A percentile compares a stretch with the other conserved stretches of the same genome.
Evolutionary conservation across 2,329 filamentous ascomycete genomes (phyloP).

Genomic region (Dactylellina cionopaga): DNA sequence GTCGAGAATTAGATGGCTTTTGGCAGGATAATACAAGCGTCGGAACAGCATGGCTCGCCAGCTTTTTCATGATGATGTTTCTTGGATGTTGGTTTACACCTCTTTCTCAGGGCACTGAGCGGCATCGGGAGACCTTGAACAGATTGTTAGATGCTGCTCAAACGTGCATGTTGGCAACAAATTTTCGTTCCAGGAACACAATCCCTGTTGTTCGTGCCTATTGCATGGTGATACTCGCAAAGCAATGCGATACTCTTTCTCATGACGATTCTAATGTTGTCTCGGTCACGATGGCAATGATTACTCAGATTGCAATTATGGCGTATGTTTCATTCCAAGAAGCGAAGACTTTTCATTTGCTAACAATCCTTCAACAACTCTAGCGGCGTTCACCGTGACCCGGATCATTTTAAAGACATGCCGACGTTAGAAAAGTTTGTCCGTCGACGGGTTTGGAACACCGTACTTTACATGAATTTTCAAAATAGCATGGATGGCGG

Average conservation of each 20-base stretch:
- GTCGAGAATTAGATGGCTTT: slow-evolving; percentile 32
- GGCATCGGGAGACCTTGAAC: slow-evolving; percentile 22
- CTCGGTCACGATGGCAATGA: slow-evolving; percentile 37
- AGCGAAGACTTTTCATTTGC: background rate
- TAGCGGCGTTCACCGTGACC: slow-evolving; percentile 46
- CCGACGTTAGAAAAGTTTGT: slow-evolving; percentile 32
- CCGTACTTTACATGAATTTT: slow-evolving; percentile 50
- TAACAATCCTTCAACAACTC: background rate
- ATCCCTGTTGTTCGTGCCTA: slow-evolving; percentile 37
- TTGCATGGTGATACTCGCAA: slow-evolving; percentile 38
- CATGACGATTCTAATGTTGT: slow-evolving; percentile 47
- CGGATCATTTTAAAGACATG: slow-evolving; percentile 49
- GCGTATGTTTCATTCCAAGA: slow-evolving; percentile 3
- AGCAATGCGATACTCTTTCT: slow-evolving; percentile 45
- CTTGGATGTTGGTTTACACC: slow-evolving; percentile 47
- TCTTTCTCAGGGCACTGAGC: slow-evolving; percentile 20
- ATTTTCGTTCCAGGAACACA: slow-evolving; percentile 28
- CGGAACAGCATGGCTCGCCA: slow-evolving; percentile 19
- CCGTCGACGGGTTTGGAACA: slow-evolving; percentile 43
- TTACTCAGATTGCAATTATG: slow-evolving; percentile 48
- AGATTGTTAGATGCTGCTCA: slow-evolving; percentile 40
- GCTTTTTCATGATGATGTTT: slow-evolving; percentile 51
- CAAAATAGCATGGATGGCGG: slow-evolving; percentile 51
- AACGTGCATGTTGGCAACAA: slow-evolving; percentile 16
- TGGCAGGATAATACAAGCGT: slow-evolving; percentile 27